Conservation (phyloP, 495 filamentous ascomycete species). For the Penicillium coffeae region DNA sequence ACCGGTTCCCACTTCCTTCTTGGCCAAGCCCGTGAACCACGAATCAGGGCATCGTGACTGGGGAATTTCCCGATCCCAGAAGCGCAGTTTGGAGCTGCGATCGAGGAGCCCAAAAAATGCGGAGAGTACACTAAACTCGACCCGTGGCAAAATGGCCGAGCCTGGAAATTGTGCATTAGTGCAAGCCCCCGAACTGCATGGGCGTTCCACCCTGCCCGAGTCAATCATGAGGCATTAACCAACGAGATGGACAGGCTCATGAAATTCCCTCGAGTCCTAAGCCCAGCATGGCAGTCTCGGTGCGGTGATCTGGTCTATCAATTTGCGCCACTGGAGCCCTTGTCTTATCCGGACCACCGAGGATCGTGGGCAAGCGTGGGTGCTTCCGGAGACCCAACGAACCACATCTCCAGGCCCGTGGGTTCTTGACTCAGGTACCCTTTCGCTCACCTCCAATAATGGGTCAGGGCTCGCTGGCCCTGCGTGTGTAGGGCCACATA, state of each 20-base stretch:
- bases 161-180: constrained; percentile 8
- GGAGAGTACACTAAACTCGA: constrained; percentile 3
- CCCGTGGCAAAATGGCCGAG: background rate
- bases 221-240: background rate
- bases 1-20: constrained; percentile 1
- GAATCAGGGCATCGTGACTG: background rate
- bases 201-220: background rate
- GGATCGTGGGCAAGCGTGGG: background rate
- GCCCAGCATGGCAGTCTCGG: too few species aligned
- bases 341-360: background rate
- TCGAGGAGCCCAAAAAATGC: constrained; percentile 10
- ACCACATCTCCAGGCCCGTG: background rate
- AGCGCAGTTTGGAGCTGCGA: background rate
- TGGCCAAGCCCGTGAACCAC: background rate
- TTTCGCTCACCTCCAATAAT: background rate
- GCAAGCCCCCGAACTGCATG: constrained; percentile 3
- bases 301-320: background rate
- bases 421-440: background rate
- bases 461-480: too few species aligned
- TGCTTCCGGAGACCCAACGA: background rate
- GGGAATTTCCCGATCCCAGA: background rate
- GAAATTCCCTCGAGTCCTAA: background rate
- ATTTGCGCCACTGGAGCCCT: background rate
- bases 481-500: too few species aligned
- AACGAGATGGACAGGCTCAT: constrained; percentile 3